These are phyloP conservation scores for Penicillium ochrochloron DNA, from an alignment of 495 filamentous ascomycete species.

Conservation along the genomic window DNA sequence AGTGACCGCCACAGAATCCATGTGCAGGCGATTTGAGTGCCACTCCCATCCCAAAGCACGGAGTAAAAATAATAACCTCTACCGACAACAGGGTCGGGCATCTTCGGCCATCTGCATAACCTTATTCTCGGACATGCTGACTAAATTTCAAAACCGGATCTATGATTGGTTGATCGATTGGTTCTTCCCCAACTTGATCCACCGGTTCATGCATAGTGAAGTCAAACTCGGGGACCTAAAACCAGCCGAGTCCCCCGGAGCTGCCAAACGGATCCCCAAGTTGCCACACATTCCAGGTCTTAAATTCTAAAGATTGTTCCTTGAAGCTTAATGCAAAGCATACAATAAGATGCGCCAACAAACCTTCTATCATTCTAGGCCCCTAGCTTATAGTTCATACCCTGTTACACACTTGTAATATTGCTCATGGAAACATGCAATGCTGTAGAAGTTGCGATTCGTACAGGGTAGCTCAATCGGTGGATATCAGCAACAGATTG, in stretches of 20 bases:
- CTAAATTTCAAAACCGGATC: background rate
- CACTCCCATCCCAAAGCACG: background rate
- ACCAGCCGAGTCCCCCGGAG: background rate
- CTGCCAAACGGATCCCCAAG: background rate
- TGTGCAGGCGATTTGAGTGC: background rate
- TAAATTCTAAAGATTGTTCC: too few species aligned
- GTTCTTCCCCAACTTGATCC: background rate
- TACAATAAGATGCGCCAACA: too few species aligned
- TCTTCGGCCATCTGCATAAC: constrained; percentile 2
- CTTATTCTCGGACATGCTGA: background rate
- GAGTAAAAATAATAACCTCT: background rate
- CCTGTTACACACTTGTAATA: too few species aligned
- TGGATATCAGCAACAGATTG: too few species aligned
- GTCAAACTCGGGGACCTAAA: background rate
- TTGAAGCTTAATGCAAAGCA: too few species aligned
- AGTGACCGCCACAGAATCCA: too few species aligned
- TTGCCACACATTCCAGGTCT: too few species aligned
- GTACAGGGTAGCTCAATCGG: too few species aligned
- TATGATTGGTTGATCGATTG: background rate
- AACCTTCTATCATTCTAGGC: too few species aligned
- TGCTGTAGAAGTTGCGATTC: too few species aligned
- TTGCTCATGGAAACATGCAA: too few species aligned
- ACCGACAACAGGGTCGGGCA: background rate
- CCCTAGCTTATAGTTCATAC: too few species aligned
- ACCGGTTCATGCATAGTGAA: background rate